Evolutionary conservation across 805 yeast genomes (phyloP), one percentile per base, ranked within the genome.

Genomic region (Candida yuanshanica): DNA sequence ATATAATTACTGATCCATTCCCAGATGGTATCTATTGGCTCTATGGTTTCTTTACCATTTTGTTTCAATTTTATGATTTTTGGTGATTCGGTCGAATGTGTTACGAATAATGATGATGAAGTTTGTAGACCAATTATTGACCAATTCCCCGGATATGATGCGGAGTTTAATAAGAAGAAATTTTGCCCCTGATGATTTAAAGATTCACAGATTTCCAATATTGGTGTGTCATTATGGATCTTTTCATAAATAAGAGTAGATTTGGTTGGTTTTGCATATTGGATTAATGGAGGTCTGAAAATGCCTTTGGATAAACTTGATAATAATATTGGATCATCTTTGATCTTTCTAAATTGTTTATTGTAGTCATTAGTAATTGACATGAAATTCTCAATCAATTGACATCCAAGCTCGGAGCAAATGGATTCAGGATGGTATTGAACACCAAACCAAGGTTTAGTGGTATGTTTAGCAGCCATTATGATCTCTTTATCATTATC

Each of bases 361-460:
- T 50, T 66, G 43, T 48, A 50, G 0, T 35, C 29, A 1, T 39
- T 23, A 1, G 70, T 62, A 5, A 58, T 9, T 2, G 37, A 12
- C 25, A 63, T 35, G 57, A 91, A 91, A 55, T 84, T 85, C 9
- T 51, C 47, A 4, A 90, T 60, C 38, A 93, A 58, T 10, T 58
- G 52, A 2, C 56, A 69, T 2, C 99, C 99, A 36, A 64, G 52
- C 12, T 70, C 66, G 0, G 97, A 88, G 52, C 96, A 87, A 31
- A 91, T 78, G 1, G 96, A 88, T 56, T 93, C 99, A 0, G 99
- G 99, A 55, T 93, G 99, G 55, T 90, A 95, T 55, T 93, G 99
- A 2, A 93, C 97, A 1, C 96, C 99, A 59, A 70, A 91, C 65
- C 83, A 84, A 0, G 97, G 97, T 17, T 65, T 62, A 0, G 27